Percentiles rank a stretch among this genome's conserved stretches.
Conservation (phyloP, 2,329 filamentous ascomycete species). For the Lachnellula hyalina region DNA sequence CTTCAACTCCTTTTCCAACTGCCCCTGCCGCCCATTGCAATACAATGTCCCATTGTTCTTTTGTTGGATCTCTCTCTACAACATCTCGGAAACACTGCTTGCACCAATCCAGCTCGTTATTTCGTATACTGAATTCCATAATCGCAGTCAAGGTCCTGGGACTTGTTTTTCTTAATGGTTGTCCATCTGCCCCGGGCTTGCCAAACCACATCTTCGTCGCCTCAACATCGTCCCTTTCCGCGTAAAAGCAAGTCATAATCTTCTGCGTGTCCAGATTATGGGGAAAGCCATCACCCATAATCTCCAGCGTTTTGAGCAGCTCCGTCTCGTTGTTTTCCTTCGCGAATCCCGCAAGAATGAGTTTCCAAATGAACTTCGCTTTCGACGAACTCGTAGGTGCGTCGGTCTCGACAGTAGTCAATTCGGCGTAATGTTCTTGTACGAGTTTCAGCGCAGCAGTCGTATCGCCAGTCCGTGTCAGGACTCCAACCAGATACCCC, state of each 20-base stretch:
- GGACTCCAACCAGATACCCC: slow-evolving; percentile 8
- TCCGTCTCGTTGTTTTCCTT: slow-evolving; percentile 52
- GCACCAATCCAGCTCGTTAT: slow-evolving; percentile 57
- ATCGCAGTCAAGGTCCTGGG: slow-evolving; percentile 46
- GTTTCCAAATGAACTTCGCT: slow-evolving; percentile 39
- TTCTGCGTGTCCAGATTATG: slow-evolving; percentile 44
- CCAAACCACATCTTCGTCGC: slow-evolving; percentile 65
- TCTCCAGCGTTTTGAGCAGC: slow-evolving; percentile 49
- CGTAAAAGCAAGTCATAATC: slow-evolving; percentile 58
- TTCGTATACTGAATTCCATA: slow-evolving; percentile 56
- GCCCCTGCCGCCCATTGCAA: slow-evolving; percentile 71
- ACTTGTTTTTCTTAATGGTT: slow-evolving; percentile 20
- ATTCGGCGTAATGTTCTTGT: slow-evolving; percentile 8
- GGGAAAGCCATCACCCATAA: slow-evolving; percentile 44
- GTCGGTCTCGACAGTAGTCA: slow-evolving; percentile 43
- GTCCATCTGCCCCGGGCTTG: slow-evolving; percentile 39
- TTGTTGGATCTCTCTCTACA: slow-evolving; percentile 39
- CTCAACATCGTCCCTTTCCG: slow-evolving; percentile 49
- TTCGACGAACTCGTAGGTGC: slow-evolving; percentile 4
- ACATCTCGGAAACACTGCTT: slow-evolving; percentile 48
- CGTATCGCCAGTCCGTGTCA: slow-evolving; percentile 22
- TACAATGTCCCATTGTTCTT: slow-evolving; percentile 64
- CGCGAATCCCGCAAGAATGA: slow-evolving; percentile 56
- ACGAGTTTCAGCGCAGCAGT: slow-evolving; percentile 22
- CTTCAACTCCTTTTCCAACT: slow-evolving; percentile 63